Evolutionary conservation across 441 rosid species (phyloP).

Genomic region (Erysimum cheiri): DNA sequence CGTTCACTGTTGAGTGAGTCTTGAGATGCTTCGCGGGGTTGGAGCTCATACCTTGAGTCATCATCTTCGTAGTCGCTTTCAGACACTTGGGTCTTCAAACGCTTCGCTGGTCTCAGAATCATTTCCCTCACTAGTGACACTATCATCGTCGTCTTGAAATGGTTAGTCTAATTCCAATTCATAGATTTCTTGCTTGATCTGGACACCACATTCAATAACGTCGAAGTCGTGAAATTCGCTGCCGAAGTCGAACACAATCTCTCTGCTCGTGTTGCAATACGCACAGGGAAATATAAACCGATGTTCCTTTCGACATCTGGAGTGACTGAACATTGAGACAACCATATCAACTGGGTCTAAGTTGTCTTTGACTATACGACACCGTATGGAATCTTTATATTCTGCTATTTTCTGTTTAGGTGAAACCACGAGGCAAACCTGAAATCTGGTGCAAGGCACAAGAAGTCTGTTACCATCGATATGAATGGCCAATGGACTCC

Average conservation of each 20-base stretch:
- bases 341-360: neutral
- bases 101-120: too few species aligned
- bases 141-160: neutral
- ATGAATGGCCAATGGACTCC: neutral
- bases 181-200: neutral
- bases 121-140: too few species aligned
- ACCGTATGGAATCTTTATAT: neutral
- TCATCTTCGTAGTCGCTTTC: too few species aligned
- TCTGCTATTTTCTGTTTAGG: neutral
- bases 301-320: neutral
- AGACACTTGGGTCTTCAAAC: too few species aligned
- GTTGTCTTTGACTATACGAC: neutral
- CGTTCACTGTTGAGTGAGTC: too few species aligned
- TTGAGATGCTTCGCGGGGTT: too few species aligned
- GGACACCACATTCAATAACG: neutral
- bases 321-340: neutral
- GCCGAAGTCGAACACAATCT: neutral
- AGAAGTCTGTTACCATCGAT: neutral
- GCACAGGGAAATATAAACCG: too few species aligned
- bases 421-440: neutral
- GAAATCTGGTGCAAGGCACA: neutral
- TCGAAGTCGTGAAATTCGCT: neutral
- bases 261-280: neutral
- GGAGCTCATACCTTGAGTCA: too few species aligned
- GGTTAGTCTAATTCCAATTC: neutral